A percentile compares a stretch with the other conserved stretches of the same genome.
Evolutionary conservation across 495 filamentous ascomycete species (phyloP).

Genomic region (Opeltia flavorubescens): DNA sequence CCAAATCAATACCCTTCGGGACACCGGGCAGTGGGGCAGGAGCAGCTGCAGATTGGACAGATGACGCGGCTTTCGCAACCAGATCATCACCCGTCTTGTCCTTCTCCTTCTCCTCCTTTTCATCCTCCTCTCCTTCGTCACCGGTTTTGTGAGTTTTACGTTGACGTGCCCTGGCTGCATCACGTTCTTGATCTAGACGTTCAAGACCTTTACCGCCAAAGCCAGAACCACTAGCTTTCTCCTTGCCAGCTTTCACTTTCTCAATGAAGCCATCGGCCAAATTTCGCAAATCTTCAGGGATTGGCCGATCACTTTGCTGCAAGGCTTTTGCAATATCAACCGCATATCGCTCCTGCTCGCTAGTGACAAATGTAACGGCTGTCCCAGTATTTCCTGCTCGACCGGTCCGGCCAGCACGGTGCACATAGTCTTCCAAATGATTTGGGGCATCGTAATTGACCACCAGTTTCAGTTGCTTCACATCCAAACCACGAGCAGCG

Average conservation of each 20-base stretch:
- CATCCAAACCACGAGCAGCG: conserved; percentile 87
- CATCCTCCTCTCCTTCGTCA: conserved; percentile 74
- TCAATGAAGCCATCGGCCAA: conserved; percentile 57
- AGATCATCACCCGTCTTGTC: conserved; percentile 40
- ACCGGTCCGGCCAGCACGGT: conserved; percentile 87
- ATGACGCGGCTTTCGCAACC: conserved; percentile 50
- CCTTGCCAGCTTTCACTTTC: conserved; percentile 85
- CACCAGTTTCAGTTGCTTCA: conserved; percentile 91
- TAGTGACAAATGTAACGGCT: conserved; percentile 85
- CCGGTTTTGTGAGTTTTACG: conserved; percentile 82
- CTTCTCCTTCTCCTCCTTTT: conserved; percentile 56
- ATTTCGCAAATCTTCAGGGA: conserved; percentile 58
- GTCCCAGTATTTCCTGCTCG: conserved; percentile 90
- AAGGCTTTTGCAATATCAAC: conserved; percentile 85
- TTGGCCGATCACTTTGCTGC: conserved; percentile 71
- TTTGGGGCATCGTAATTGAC: conserved; percentile 96
- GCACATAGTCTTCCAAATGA: conserved; percentile 96
- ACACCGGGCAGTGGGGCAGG: conserved; percentile 31
- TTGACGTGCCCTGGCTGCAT: conserved; percentile 68
- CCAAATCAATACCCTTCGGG: conserved; percentile 50
- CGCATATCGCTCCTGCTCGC: conserved; percentile 81
- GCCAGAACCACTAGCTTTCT: conserved; percentile 64
- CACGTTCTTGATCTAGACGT: conserved; percentile 77
- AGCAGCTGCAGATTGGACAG: conserved; percentile 43
- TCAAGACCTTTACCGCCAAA: conserved; percentile 95